Evolutionary conservation across 305 asterid genomes (phyloP), one percentile per base, ranked within the genome.

Genomic region (Fraxinus platypoda): DNA sequence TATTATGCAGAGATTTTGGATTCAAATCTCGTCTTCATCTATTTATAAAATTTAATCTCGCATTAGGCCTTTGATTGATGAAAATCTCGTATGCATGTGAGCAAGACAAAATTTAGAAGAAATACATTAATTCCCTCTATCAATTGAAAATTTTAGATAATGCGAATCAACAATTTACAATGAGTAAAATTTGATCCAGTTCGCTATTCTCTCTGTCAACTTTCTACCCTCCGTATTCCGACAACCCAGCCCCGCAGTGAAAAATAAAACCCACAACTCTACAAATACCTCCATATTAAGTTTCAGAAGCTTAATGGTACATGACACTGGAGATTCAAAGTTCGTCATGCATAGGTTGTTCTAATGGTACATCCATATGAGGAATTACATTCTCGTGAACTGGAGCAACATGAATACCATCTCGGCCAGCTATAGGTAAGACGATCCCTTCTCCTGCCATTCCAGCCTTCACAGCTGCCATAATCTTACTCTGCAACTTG

Each of bases 391-490:
- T 87, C 66, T 81, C 85, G n/a, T 82, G 93, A 80, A 85, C 87
- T 28, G 86, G 92, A 78, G 88, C 88, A 74, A 82, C 85, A 75
- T 90, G 85, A 70, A 80, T 70, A 81, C 82, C 92, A 70, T 82
- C 86, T 83, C 86, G 72, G 26, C 82, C 90, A 23, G 77, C 90
- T 75, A 87, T 17, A 38, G 90, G 90, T 77, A 70, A 82, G 64
- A 88, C 86, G 64, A 89, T 33, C 57, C 84, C 91, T 74, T 87
- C 87, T 76, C 93, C 89, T 0, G 90, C 91, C 91, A 87, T 91
- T 83, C 99, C 99, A 76, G 95, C 84, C 88, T 88, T 93, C 64
- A 91, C 92, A 28, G 94, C 95, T 77, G 90, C 90, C 71, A 94
- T 78, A 11, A 95, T 88, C 88, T 87, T 88, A 74, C 97, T 92